Evolutionary conservation across 1,284 basidiomycete species (phyloP).

Genomic region (Anthracocystis walkeri): DNA sequence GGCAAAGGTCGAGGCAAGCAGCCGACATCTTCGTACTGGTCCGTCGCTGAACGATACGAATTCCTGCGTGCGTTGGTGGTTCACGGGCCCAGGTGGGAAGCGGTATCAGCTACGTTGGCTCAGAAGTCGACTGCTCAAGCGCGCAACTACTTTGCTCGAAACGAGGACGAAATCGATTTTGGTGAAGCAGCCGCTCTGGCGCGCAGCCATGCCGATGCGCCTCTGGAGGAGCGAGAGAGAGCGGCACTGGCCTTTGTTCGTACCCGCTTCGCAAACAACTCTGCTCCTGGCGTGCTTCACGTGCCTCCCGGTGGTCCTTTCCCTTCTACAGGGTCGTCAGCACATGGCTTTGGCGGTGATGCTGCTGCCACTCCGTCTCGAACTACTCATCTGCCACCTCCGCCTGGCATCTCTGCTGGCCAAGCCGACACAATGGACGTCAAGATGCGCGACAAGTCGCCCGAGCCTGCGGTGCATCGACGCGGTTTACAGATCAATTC

Average conservation of each 20-base stretch:
- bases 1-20: conserved; percentile 49
- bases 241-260: conserved; percentile 47
- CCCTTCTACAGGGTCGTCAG: neutral
- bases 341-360: conserved; percentile 7
- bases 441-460: conserved; percentile 37
- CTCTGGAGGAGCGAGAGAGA: conserved; percentile 47
- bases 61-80: conserved; percentile 78
- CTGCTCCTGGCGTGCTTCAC: conserved; percentile 6
- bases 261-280: conserved; percentile 33
- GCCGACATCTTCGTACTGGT: conserved; percentile 73
- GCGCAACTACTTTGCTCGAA: conserved; percentile 75
- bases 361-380: neutral
- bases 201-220: conserved; percentile 47
- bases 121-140: conserved; percentile 85
- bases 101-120: conserved; percentile 79
- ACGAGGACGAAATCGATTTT: conserved; percentile 62
- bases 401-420: conserved; percentile 25
- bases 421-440: conserved; percentile 17
- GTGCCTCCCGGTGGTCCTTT: conserved; percentile 8
- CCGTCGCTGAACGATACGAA: conserved; percentile 72
- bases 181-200: conserved; percentile 60
- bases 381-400: conserved; percentile 32
- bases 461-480: conserved; percentile 28
- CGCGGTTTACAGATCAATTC: conserved; percentile 61
- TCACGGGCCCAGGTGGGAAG: conserved; percentile 81